Base-by-base conservation (phyloP, 2,329 filamentous ascomycete species). In the Xylaria sp. region DNA sequence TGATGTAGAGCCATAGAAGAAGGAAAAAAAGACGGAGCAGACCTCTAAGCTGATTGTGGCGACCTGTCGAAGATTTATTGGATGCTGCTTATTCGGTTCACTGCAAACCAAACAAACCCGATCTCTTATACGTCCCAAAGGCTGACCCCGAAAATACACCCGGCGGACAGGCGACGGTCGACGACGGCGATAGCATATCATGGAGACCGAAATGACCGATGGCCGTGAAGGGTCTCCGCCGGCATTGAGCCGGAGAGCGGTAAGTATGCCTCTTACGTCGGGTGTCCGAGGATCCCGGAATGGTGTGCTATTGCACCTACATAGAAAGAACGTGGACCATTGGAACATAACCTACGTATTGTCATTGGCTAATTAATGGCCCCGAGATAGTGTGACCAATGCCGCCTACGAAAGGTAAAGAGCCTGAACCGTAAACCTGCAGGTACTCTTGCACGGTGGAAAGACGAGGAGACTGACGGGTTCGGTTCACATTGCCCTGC, bases 321-420 rank as follows among this genome's bases (percentile, higher is more conserved):
- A 44, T 62, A 32, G 32, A 57, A 27, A 44, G 10, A 18, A 42
- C 40, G 5, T 18, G 40, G n/a, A 44, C 16, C 0, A 4, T 13
- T 18, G 18, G 21, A 54, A 4, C n/a, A 5, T 6, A 21, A n/a
- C 23, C 23, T 23, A 23, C 13, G 10, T 50, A 48, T 21, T 48
- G n/a, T 3, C 80, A 77, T 47, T 60, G 27, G 55, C 80, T 3
- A 77, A 77, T 74, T 83, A 6, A 13, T 44, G 40, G 81, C 71
- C 81, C 79, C 32, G 76, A 76, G 62, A 81, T 63, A 82, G 80
- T 82, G 80, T 73, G 80, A 82, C 70, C 79, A 81, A 71, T 82
- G 80, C 68, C 78, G 80, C 29, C 72, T 80, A 16, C 75, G 80
- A 71, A 82, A 82, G 79, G 80, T 73, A 72, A 72, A 63, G 42